Evolutionary conservation across 2,329 filamentous ascomycete genomes (phyloP).

Genomic region (Aspergillus sp.): DNA sequence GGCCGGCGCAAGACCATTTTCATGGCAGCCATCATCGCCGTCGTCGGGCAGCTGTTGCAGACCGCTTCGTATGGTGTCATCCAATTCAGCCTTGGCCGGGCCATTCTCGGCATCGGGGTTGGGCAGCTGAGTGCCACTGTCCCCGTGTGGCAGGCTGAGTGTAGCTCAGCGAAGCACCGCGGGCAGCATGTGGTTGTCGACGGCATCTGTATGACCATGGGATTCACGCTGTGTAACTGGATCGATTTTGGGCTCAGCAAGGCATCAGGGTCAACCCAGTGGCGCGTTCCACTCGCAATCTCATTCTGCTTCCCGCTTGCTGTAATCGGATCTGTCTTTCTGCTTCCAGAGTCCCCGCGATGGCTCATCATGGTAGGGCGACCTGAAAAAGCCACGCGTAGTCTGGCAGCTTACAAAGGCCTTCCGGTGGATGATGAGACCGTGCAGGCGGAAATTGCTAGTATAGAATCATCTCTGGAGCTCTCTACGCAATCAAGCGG

Average conservation of each 20-base stretch:
- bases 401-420: slow-evolving; percentile 13
- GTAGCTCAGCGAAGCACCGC: slow-evolving; percentile 41
- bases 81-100: slow-evolving; percentile 43
- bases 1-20: slow-evolving; percentile 45
- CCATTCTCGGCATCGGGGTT: slow-evolving; percentile 45
- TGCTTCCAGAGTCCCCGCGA: slow-evolving; percentile 45
- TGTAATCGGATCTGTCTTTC: slow-evolving; percentile 40
- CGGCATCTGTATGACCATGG: slow-evolving; percentile 39
- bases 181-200: slow-evolving; percentile 45
- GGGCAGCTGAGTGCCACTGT: slow-evolving; percentile 43
- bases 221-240: slow-evolving; percentile 31
- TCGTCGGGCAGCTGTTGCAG: slow-evolving; percentile 31
- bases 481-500: slow-evolving; percentile 4
- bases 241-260: slow-evolving; percentile 43
- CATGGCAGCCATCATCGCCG: slow-evolving; percentile 29
- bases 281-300: slow-evolving; percentile 50
- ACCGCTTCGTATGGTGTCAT: slow-evolving; percentile 36
- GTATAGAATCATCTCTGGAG: slow-evolving; percentile 14
- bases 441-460: slow-evolving; percentile 11
- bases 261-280: slow-evolving; percentile 38
- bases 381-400: slow-evolving; percentile 9
- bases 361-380: slow-evolving; percentile 16
- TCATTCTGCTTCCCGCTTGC: slow-evolving; percentile 49
- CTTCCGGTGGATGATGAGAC: slow-evolving; percentile 3
- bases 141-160: slow-evolving; percentile 45